A percentile compares a stretch with the other conserved stretches of the same genome.
These are phyloP conservation scores for Trichothecium sympodiale DNA, from an alignment of 2,329 filamentous ascomycete species.

Conservation along the genomic window DNA sequence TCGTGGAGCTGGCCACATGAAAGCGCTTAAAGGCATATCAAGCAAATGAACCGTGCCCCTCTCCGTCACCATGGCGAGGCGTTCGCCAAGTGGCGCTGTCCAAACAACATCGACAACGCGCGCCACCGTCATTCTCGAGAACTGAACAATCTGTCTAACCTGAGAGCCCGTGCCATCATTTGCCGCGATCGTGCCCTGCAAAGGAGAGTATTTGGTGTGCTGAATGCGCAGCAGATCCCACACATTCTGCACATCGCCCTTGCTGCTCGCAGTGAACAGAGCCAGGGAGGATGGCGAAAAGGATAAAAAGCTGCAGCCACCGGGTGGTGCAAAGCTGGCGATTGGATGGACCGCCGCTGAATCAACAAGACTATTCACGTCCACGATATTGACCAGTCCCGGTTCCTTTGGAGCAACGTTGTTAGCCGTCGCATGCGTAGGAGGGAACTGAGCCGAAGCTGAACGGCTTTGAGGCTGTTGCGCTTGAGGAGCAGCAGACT, in stretches of 20 bases:
- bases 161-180: slow-evolving; percentile 38
- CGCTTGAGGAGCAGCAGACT: slow-evolving; percentile 30
- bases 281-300: slow-evolving; percentile 65
- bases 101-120: slow-evolving; percentile 85
- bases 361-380: slow-evolving; percentile 49
- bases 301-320: slow-evolving; percentile 72
- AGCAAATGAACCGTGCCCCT: slow-evolving; percentile 92
- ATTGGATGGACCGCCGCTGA: slow-evolving; percentile 48
- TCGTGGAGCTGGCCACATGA: slow-evolving; percentile 74
- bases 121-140: slow-evolving; percentile 83
- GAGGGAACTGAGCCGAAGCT: slow-evolving; percentile 49
- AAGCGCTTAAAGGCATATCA: slow-evolving; percentile 71
- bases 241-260: slow-evolving; percentile 72
- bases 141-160: slow-evolving; percentile 78
- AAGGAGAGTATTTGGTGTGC: slow-evolving; percentile 48
- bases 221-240: slow-evolving; percentile 67
- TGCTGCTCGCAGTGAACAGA: slow-evolving; percentile 69
- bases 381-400: slow-evolving; percentile 63
- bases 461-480: slow-evolving; percentile 32
- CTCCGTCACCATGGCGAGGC: slow-evolving; percentile 81
- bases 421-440: slow-evolving; percentile 57
- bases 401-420: slow-evolving; percentile 53
- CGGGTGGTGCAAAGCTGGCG: slow-evolving; percentile 58
- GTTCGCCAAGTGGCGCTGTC: slow-evolving; percentile 71
- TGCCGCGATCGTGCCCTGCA: slow-evolving; percentile 37